These are phyloP conservation scores for Leccinellum luteum DNA, from an alignment of 768 basidiomycete genomes.

Conservation along the genomic window DNA sequence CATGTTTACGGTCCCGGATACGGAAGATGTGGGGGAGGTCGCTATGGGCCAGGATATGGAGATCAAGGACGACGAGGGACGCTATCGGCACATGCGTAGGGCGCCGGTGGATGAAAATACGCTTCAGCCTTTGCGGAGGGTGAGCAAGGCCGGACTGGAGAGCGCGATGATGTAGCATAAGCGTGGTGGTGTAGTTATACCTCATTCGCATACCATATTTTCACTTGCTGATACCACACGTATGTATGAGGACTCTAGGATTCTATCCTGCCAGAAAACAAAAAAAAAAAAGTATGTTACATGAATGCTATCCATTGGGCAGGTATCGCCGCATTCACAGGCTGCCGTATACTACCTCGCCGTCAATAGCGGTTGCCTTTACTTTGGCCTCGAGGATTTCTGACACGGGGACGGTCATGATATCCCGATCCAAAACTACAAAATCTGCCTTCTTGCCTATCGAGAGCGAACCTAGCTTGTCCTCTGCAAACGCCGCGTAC, in stretches of 20 bases:
- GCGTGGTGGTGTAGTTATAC: conserved; percentile 13
- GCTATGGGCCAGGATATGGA: conserved; percentile 80
- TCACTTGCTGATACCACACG: conserved; percentile 1
- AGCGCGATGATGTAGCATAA: conserved; percentile 41
- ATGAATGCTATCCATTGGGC: too few relatives aligned
- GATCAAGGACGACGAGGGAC: conserved; percentile 79
- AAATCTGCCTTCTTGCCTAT: conserved; percentile 87
- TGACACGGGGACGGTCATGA: conserved; percentile 59
- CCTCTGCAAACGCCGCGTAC: conserved; percentile 80
- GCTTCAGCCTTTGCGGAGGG: conserved; percentile 83
- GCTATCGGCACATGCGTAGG: conserved; percentile 82
- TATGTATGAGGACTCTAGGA: not conserved
- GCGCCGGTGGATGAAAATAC: conserved; percentile 89
- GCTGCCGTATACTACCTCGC: conserved; percentile 59
- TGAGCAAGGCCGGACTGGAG: conserved; percentile 92
- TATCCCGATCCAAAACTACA: conserved; percentile 77
- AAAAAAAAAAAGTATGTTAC: not conserved
- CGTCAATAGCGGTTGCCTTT: conserved; percentile 73
- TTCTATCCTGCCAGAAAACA: not conserved
- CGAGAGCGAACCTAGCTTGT: conserved; percentile 65
- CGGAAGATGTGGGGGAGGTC: conserved; percentile 33
- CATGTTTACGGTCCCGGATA: conserved; percentile 27
- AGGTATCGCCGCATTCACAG: conserved; percentile 12
- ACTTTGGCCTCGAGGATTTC: conserved; percentile 71
- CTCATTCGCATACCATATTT: conserved; percentile 9